A percentile compares a stretch with the other conserved stretches of the same genome.
These are phyloP conservation scores for Globisporangium perplexum DNA, from an alignment of 352 stramenopile species.

Conservation along the genomic window DNA sequence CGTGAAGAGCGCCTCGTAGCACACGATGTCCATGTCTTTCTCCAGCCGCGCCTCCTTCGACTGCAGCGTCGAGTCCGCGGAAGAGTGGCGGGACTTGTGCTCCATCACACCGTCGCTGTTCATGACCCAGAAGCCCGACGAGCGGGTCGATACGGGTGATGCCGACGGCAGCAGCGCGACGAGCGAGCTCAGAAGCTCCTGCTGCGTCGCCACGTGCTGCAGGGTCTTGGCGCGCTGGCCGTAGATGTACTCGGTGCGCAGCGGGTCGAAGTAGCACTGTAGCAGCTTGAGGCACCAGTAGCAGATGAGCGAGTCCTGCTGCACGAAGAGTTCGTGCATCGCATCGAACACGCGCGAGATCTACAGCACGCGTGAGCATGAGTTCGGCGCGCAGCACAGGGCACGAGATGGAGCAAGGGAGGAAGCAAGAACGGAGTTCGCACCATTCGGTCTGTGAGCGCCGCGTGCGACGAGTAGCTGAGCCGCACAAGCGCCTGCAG, in stretches of 20 bases:
- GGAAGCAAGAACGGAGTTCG: neutral
- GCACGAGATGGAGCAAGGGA: neutral
- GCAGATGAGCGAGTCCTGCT: constrained; percentile 49
- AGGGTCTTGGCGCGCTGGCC: constrained; percentile 47
- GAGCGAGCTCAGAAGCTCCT: constrained; percentile 36
- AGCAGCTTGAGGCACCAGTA: constrained; percentile 70
- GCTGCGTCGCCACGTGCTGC: constrained; percentile 49
- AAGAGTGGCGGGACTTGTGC: constrained; percentile 10
- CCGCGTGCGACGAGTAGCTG: constrained; percentile 34
- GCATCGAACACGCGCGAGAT: constrained; percentile 45
- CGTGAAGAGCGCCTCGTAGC: constrained; percentile 61
- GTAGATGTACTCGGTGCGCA: constrained; percentile 19
- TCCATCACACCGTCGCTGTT: constrained; percentile 16
- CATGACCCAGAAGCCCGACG: constrained; percentile 42
- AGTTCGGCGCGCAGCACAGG: neutral
- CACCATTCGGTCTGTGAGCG: constrained; percentile 34
- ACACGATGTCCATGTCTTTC: constrained; percentile 63
- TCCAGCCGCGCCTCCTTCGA: constrained; percentile 60
- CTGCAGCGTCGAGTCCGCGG: constrained; percentile 25
- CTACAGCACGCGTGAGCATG: constrained; percentile 10
- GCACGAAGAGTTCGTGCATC: constrained; percentile 46
- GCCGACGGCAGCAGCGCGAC: constrained; percentile 48
- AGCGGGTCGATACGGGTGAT: constrained; percentile 28
- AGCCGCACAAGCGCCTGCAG: constrained; percentile 50
- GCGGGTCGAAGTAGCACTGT: constrained; percentile 56